These are phyloP conservation scores for Saitozyma podzolica DNA, from an alignment of 768 basidiomycete genomes.

Conservation along the genomic window DNA sequence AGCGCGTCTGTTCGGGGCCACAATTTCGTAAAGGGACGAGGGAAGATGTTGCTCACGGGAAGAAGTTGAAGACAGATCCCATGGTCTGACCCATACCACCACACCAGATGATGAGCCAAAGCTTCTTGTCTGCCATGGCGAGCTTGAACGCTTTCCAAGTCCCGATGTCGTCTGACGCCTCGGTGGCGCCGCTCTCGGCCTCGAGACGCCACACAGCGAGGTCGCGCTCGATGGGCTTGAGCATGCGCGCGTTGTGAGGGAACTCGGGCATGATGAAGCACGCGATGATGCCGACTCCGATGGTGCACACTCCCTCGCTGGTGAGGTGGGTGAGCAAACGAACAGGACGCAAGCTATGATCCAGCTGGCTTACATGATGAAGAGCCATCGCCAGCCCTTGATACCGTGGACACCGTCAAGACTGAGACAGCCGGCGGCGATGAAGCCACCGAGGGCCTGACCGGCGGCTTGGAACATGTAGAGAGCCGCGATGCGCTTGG, in stretches of 20 bases:
- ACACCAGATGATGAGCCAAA: constrained; percentile 2
- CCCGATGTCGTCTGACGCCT: not conserved
- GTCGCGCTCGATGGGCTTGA: constrained; percentile 15
- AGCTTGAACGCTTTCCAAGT: constrained; percentile 10
- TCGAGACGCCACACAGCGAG: constrained; percentile 9
- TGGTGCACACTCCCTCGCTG: constrained; percentile 2
- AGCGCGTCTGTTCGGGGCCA: too few species aligned
- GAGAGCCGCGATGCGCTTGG: not conserved
- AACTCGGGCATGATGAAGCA: constrained; percentile 11
- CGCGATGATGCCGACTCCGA: not conserved
- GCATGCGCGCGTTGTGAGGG: constrained; percentile 23
- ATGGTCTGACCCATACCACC: not conserved
- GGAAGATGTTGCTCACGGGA: constrained; percentile 10
- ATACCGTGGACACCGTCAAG: constrained; percentile 35
- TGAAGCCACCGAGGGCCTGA: constrained; percentile 1
- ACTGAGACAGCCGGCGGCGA: constrained; percentile 29
- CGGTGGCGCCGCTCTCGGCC: not conserved
- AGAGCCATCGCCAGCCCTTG: constrained; percentile 45
- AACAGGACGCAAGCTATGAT: too few species aligned
- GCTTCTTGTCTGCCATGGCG: constrained; percentile 14
- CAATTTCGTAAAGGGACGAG: constrained; percentile 1
- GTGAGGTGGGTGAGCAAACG: too few species aligned
- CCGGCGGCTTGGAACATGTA: constrained; percentile 28
- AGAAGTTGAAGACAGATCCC: constrained; percentile 25
- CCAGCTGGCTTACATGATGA: constrained; percentile 15